Evolutionary conservation across 208 protist genomes (phyloP), one percentile per base, ranked within the genome.

Genomic region (Phytomonas serpens): DNA sequence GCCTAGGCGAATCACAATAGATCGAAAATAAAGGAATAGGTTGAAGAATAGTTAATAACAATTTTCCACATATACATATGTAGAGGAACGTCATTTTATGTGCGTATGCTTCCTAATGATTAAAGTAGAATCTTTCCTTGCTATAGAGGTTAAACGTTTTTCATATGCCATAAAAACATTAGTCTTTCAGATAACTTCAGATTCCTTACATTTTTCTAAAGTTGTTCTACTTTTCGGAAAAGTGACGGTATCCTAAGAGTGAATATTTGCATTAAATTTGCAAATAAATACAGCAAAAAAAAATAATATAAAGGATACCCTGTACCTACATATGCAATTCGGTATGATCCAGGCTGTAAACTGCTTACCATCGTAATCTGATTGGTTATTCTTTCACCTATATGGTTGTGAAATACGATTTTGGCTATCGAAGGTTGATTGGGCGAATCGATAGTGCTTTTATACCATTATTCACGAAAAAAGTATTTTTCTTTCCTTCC

Each of bases 11-110:
- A 2, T 23, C 34, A 65, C 1, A 38, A 42, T 23, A 65, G 16
- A 27, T 34, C 1, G 2, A 37, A 62, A 30, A 29, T 64, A 13
- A 27, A 62, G 3, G 23, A 52, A 64, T 30, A 61, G 68, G 61
- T 19, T 52, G 29, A 67, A 64, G 51, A 40, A 71, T 70, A 70
- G 30, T 23, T 61, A 2, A 16, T 63, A 71, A 11, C 31, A 36
- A 34, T 69, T 69, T 64, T 69, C 57, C 31, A 63, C 31, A 68
- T 57, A 69, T 14, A 63, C 16, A 69, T 69, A 69, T 69, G 57
- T 11, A 69, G 13, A 69, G 57, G 14, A 52, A 23, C 34, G n/a
- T 67, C 30, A 51, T 67, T 67, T 73, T 68, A 11, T 10, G 9
- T 65, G 32, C 16, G 27, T 61, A 67, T 72, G 27, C 16, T 19